phyloP scores from a whole-genome alignment of 495 filamentous ascomycete genomes.

The Podospora anserina region DNA sequence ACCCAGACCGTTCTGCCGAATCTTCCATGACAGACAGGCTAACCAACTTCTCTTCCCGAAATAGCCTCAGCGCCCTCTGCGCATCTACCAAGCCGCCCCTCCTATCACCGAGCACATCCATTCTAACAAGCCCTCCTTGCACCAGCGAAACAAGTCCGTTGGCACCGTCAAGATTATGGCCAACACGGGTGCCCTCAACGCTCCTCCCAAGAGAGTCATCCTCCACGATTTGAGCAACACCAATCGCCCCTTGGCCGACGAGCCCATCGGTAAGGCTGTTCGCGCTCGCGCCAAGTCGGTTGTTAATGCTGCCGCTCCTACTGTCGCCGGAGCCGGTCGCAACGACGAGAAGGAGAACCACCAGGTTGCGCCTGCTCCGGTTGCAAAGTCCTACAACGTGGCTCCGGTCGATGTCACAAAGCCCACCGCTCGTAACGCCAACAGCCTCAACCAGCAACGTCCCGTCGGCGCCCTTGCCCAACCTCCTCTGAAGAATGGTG shows the following conservation, averaged over 20 bases:
- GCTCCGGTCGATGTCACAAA: conserved; percentile 15
- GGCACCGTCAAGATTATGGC: conserved; percentile 59
- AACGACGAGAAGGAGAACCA: conserved; percentile 47
- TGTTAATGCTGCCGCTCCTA: conserved; percentile 24
- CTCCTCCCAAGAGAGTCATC: conserved; percentile 66
- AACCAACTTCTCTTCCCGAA: conserved; percentile 12
- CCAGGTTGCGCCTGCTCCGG: neutral
- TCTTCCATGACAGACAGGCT: conserved; percentile 15
- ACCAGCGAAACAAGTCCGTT: conserved; percentile 80
- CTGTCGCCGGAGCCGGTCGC: conserved; percentile 36
- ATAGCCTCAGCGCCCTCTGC: conserved; percentile 70
- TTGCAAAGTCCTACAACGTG: conserved; percentile 19
- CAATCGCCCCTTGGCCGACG: conserved; percentile 45
- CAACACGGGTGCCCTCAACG: conserved; percentile 59
- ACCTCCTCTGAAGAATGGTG: conserved; percentile 42
- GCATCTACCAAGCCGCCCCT: conserved; percentile 51
- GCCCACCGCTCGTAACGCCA: conserved; percentile 9
- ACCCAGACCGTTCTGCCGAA: neutral
- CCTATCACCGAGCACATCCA: conserved; percentile 71
- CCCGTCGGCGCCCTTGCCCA: conserved; percentile 13
- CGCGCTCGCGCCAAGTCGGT: conserved; percentile 29
- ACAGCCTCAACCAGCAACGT: conserved; percentile 11
- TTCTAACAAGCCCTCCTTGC: conserved; percentile 57
- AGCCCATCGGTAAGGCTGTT: conserved; percentile 49
- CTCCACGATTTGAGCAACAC: conserved; percentile 82